Conservation (phyloP, 1,284 basidiomycete species). For the Caloboletus firmus region DNA sequence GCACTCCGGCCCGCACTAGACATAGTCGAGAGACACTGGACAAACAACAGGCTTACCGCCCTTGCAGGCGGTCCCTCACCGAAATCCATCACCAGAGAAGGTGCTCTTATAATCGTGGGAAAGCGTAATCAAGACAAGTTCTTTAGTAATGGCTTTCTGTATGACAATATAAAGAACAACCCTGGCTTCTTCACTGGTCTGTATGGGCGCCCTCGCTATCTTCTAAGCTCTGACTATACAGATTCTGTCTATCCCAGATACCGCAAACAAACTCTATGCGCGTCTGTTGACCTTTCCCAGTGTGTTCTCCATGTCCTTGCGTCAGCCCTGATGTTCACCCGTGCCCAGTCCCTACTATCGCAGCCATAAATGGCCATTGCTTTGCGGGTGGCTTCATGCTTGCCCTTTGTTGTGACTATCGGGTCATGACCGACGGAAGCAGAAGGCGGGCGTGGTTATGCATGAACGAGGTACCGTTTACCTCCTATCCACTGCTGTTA, state of each 20-base stretch:
- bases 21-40: constrained; percentile 79
- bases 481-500: background rate
- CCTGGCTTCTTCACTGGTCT: constrained; percentile 75
- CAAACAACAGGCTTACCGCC: constrained; percentile 49
- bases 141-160: constrained; percentile 73
- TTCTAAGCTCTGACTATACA: background rate
- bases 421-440: constrained; percentile 83
- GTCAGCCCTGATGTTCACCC: background rate
- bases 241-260: constrained; percentile 38
- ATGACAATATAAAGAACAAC: constrained; percentile 56
- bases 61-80: constrained; percentile 36
- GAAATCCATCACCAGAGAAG: constrained; percentile 39
- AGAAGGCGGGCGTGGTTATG: constrained; percentile 80
- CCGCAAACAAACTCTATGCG: constrained; percentile 53
- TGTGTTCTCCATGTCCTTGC: constrained; percentile 36
- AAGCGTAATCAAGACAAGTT: constrained; percentile 78
- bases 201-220: constrained; percentile 21
- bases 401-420: constrained; percentile 83
- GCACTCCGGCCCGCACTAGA: constrained; percentile 75
- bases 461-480: constrained; percentile 81
- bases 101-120: constrained; percentile 78
- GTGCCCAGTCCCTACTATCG: constrained; percentile 71
- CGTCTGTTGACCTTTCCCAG: constrained; percentile 70
- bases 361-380: constrained; percentile 89
- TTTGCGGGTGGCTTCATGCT: constrained; percentile 88